Base-by-base conservation (phyloP, 2,329 filamentous ascomycete species). In the Botryotinia globosa region DNA sequence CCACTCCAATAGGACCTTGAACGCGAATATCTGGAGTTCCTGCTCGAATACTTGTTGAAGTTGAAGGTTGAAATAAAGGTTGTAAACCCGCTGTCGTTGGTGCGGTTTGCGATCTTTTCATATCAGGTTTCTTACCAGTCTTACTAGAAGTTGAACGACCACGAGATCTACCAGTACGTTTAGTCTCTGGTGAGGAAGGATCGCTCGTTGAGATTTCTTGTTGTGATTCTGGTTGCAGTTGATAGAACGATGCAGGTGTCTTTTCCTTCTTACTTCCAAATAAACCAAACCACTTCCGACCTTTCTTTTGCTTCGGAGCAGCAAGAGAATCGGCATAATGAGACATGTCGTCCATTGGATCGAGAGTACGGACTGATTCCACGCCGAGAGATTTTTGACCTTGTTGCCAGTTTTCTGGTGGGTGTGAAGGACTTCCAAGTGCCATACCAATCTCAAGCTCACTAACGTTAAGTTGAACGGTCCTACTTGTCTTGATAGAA, bases 371-470 rank as follows among this genome's bases (percentile, higher is more conserved):
- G 29, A 59, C 74, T 68, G 69, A 64, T 58, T 67, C 66, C 51
- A 39, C 12, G 2, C 9, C 70, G 62, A 67, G 37, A 69, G 73
- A 16, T 61, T 42, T 20, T 74, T 73, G 56, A 72, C 75, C 72
- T 48, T 72, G 45, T 64, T 77, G 77, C 75, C 75, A 77, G 56
- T 73, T 66, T 45, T 74, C 72, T 37, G 79, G 77, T 61, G 75
- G 82, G 25, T 82, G 81, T n/a, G 85, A 83, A 37, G 92, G 92
- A 78, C 91, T 94, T 45, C 91, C 92, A 72, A 94, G 82, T 1
- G 92, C 92, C 85, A 94, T 90, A 16, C 92, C 92, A 74, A 94
- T 94, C 76, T 76, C 75, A 48, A 69, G 71, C 12, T 61, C 72
- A 44, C 48, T 32, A 37, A 59, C 29, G 63, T 72, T 68, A 39